Percentiles rank a stretch among this genome's conserved stretches.
Conservation (phyloP, 805 yeast species). For the Ogataea haglerorum region DNA sequence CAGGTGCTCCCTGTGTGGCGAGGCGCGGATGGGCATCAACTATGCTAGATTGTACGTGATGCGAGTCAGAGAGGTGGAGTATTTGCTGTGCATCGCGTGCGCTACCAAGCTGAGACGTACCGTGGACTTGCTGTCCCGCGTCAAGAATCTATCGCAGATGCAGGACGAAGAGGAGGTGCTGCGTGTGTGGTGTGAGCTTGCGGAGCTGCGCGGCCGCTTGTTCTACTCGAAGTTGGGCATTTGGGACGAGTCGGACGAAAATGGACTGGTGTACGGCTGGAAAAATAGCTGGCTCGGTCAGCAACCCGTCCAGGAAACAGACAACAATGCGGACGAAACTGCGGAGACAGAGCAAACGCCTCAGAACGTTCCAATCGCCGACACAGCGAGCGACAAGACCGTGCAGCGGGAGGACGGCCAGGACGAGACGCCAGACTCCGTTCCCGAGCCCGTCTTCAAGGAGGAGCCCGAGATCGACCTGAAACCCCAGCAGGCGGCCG, state of each 20-base stretch:
- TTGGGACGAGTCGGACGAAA: slow-evolving; percentile 50
- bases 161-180: slow-evolving; percentile 34
- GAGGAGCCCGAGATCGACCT: neutral
- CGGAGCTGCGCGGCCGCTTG: slow-evolving; percentile 64
- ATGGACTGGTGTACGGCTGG: slow-evolving; percentile 34
- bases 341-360: neutral
- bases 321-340: neutral
- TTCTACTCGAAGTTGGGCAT: slow-evolving; percentile 84
- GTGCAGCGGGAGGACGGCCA: neutral
- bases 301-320: neutral
- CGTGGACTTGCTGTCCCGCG: slow-evolving; percentile 77
- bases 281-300: slow-evolving; percentile 30
- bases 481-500: neutral
- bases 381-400: neutral
- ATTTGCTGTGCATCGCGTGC: slow-evolving; percentile 81
- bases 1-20: slow-evolving; percentile 85
- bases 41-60: slow-evolving; percentile 76
- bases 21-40: slow-evolving; percentile 61
- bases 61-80: slow-evolving; percentile 41
- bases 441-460: neutral
- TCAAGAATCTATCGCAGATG: slow-evolving; percentile 45
- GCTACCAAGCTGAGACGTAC: slow-evolving; percentile 72
- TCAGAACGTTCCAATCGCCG: too few species aligned
- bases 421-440: neutral
- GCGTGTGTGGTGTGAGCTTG: slow-evolving; percentile 62